Evolutionary conservation across 371 early-diverging fungal species (phyloP).

Genomic region (Haplosporangium sp.): DNA sequence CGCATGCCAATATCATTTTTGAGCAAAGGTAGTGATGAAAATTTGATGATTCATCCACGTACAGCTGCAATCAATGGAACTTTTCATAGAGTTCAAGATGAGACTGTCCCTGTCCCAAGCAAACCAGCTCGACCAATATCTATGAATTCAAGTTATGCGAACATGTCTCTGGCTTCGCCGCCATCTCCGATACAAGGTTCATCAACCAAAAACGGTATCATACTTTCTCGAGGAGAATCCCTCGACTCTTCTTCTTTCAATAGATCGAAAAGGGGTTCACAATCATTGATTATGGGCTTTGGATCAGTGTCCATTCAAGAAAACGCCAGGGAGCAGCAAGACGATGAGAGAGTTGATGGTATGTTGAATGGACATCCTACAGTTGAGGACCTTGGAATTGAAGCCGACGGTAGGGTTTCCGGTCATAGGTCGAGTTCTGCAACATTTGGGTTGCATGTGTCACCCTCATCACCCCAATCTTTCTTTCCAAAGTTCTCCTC

Average conservation of each 20-base stretch:
- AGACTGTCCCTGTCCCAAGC: slow-evolving; percentile 27
- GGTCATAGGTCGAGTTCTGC: slow-evolving; percentile 18
- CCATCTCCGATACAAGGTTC: neutral
- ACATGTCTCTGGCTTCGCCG: slow-evolving; percentile 23
- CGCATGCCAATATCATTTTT: neutral
- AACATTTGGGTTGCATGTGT: slow-evolving; percentile 18
- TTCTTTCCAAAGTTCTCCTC: slow-evolving; percentile 17
- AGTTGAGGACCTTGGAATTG: neutral
- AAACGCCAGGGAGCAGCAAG: neutral
- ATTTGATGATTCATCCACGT: slow-evolving; percentile 40
- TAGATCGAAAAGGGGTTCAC: slow-evolving; percentile 14
- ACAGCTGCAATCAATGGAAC: slow-evolving; percentile 31
- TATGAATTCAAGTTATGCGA: slow-evolving; percentile 5
- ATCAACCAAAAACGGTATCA: neutral
- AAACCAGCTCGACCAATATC: slow-evolving; percentile 5
- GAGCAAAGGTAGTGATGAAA: neutral
- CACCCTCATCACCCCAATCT: neutral
- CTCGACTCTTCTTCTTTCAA: slow-evolving; percentile 21
- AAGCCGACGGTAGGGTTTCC: neutral
- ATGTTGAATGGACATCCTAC: slow-evolving; percentile 8
- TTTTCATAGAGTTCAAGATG: slow-evolving; percentile 15
- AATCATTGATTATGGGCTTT: neutral
- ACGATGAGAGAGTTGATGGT: neutral
- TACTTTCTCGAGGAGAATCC: slow-evolving; percentile 6
- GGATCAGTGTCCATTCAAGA: slow-evolving; percentile 1